Evolutionary conservation across 2,329 filamentous ascomycete species (phyloP), one percentile per base, ranked within the genome.

Genomic region (Diaporthe nobilis): DNA sequence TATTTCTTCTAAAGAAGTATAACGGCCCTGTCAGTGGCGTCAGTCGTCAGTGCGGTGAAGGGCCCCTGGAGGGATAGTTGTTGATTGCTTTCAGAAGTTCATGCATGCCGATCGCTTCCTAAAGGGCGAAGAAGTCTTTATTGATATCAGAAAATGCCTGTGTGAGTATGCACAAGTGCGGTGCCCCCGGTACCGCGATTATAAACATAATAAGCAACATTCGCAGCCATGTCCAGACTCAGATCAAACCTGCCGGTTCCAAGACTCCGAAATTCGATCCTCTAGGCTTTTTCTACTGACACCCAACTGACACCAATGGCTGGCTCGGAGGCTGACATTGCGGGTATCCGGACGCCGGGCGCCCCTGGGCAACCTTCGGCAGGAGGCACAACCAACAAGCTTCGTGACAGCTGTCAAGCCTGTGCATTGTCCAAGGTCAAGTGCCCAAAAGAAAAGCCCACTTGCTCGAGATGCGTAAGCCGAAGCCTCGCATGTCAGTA

Each of bases 401-500:
- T 65, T 42, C 80, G 84, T 51, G 81, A 84, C 61, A 84, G 82
- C 72, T 85, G 84, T 75, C 80, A 83, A 51, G 77, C 81, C 51
- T 85, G 83, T 77, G 82, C 83, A 12, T 55, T 77, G 22, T 83
- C 83, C 60, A 85, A 85, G 78, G 78, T 85, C 68, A 82, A 80
- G 77, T 85, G 83, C 71, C 73, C 74, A 47, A 82, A 82, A 71
- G 80, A 84, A 71, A 84, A 81, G 72, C 83, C 83, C 42, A 77
- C 78, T 22, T 85, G 84, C 63, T 79, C 81, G 17, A 79, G 83
- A 63, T 85, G 84, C 15, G 37, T 44, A 28, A 44, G 60, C n/a
- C 60, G 60, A 6, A 44, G n/a, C 15, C n/a, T 31, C 15, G 13
- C 39, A 5, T 63, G 60, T 8, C 37, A 63, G 12, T 63, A 63